phyloP scores from a whole-genome alignment of 208 protist species.

The Leishmania turanica region DNA sequence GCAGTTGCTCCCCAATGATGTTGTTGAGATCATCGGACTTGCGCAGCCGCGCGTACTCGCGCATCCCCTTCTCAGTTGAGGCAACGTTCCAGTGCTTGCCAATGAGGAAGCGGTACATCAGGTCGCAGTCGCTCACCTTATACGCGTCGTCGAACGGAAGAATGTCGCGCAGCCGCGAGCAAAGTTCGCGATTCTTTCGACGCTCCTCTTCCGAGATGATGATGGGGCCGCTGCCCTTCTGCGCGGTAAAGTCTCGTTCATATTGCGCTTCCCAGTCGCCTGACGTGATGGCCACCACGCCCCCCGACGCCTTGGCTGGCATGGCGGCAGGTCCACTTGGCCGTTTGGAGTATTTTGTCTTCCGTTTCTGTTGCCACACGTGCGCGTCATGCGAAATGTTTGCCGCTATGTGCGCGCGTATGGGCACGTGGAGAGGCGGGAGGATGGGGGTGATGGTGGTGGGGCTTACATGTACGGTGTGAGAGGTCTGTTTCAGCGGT shows the following conservation, averaged over 20 bases:
- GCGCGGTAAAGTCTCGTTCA: constrained; percentile 33
- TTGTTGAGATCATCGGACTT: constrained; percentile 45
- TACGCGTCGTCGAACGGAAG: constrained; percentile 70
- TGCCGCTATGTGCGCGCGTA: background rate
- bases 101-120: constrained; percentile 86
- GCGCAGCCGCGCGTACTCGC: constrained; percentile 55
- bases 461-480: background rate
- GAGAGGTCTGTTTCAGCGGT: background rate
- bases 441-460: background rate
- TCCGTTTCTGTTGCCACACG: background rate
- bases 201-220: constrained; percentile 52
- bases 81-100: constrained; percentile 57
- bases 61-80: constrained; percentile 39
- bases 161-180: constrained; percentile 37
- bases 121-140: constrained; percentile 79
- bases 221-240: constrained; percentile 44
- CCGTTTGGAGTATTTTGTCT: background rate
- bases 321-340: background rate
- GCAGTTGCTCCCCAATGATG: constrained; percentile 52
- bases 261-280: constrained; percentile 48
- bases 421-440: background rate
- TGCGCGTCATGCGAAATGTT: background rate
- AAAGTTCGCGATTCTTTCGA: constrained; percentile 65
- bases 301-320: background rate
- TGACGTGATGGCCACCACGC: background rate